Conservation (phyloP, 2,329 filamentous ascomycete species). For the Pseudovirgaria hyperparasitica region DNA sequence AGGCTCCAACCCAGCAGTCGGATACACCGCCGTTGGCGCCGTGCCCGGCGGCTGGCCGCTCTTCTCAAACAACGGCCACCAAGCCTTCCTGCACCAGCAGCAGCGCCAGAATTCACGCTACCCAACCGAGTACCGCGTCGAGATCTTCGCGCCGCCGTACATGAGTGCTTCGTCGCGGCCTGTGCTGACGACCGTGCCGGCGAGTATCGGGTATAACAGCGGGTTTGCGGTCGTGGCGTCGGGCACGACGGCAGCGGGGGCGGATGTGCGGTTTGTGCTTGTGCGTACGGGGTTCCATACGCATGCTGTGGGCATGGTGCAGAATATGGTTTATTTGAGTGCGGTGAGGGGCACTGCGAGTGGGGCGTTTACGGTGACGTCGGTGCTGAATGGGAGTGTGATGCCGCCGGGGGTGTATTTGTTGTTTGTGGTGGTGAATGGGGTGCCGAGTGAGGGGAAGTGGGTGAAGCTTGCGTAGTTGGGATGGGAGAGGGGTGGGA, state of each 20-base stretch:
- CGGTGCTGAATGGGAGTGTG: conserved; percentile 37
- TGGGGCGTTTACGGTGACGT: conserved; percentile 7
- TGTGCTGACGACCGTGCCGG: conserved; percentile 25
- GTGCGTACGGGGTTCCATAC: conserved; percentile 42
- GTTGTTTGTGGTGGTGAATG: conserved; percentile 38
- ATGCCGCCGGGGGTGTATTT: conserved; percentile 43
- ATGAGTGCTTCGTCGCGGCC: conserved; percentile 34
- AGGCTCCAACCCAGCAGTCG: conserved; percentile 39
- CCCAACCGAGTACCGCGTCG: conserved; percentile 42
- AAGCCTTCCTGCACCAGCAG: conserved; percentile 3
- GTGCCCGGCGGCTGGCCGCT: conserved; percentile 3
- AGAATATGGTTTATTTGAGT: conserved; percentile 38
- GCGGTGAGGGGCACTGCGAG: neutral
- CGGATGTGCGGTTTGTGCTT: conserved; percentile 29
- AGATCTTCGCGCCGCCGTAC: conserved; percentile 42
- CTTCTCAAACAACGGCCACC: conserved; percentile 4
- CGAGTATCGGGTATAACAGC: conserved; percentile 23
- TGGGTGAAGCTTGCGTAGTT: conserved; percentile 27
- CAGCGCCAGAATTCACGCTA: conserved; percentile 13
- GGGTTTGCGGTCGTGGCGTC: conserved; percentile 29
- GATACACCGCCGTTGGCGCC: conserved; percentile 23
- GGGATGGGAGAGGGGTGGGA: no score
- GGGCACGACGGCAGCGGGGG: conserved; percentile 25
- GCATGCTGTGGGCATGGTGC: conserved; percentile 42
- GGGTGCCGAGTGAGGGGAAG: conserved; percentile 32